Evolutionary conservation across 2,329 filamentous ascomycete genomes (phyloP).

Genomic region (Zymoseptoria pseudotritici): DNA sequence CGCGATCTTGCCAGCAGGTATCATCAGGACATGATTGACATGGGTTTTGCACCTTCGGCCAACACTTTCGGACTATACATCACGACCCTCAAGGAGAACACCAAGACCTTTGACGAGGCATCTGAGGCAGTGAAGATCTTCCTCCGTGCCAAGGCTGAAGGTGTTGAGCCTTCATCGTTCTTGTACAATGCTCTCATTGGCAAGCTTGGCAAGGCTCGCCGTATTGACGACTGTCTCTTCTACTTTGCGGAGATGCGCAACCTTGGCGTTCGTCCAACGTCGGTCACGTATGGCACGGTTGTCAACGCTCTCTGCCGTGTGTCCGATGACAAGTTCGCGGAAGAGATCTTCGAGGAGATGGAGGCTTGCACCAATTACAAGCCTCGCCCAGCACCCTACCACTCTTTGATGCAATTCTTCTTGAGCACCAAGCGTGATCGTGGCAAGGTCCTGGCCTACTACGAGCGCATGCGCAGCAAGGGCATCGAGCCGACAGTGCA

Average conservation of each 20-base stretch:
- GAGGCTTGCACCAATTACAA: constrained; percentile 99
- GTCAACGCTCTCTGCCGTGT: constrained; percentile 97
- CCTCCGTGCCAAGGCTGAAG: constrained; percentile 83
- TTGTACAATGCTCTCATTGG: constrained; percentile 97
- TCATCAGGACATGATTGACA: constrained; percentile 83
- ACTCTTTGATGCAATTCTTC: constrained; percentile 99
- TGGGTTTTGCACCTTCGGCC: constrained; percentile 85
- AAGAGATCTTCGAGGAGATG: constrained; percentile 98
- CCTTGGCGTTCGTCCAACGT: constrained; percentile 87
- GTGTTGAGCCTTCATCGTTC: constrained; percentile 93
- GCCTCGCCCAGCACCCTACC: constrained; percentile 91
- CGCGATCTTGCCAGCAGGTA: constrained; percentile 75
- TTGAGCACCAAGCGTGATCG: constrained; percentile 95
- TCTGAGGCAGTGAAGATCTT: constrained; percentile 97
- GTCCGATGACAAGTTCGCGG: constrained; percentile 94
- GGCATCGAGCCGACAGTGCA: constrained; percentile 87
- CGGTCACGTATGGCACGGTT: constrained; percentile 95
- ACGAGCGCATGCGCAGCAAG: constrained; percentile 83
- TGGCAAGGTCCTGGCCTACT: constrained; percentile 86
- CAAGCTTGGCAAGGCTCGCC: constrained; percentile 93
- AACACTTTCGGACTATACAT: constrained; percentile 99
- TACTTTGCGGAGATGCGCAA: constrained; percentile 98
- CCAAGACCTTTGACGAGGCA: constrained; percentile 95
- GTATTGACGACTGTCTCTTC: constrained; percentile 95
- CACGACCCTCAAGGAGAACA: constrained; percentile 95